A percentile compares a stretch with the other conserved stretches of the same genome.
Conservation (phyloP, 2,329 filamentous ascomycete species). For the Colletotrichum sp. region DNA sequence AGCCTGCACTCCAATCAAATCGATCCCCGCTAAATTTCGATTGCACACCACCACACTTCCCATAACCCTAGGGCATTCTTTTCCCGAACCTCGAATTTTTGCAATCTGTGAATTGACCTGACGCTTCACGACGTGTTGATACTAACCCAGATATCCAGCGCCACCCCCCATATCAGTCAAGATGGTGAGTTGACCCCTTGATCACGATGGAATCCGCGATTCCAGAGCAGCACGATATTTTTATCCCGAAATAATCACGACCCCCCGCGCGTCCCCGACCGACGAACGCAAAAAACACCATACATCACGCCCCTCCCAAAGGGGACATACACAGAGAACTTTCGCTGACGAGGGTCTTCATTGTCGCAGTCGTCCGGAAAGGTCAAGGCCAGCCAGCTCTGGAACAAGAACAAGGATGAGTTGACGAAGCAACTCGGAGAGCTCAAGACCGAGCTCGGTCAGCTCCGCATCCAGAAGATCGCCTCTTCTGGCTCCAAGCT, state of each 20-base stretch:
- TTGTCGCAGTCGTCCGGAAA: constrained; percentile 54
- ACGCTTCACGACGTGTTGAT: constrained; percentile 16
- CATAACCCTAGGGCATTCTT: background rate
- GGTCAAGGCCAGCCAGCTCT: constrained; percentile 97
- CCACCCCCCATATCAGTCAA: constrained; percentile 22
- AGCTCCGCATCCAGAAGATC: constrained; percentile 98
- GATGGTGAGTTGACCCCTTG: constrained; percentile 20
- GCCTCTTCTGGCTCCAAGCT: constrained; percentile 94
- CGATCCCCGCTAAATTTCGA: background rate
- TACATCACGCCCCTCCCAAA: background rate
- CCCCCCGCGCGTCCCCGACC: constrained; percentile 1
- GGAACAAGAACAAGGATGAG: constrained; percentile 99
- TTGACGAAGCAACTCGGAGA: constrained; percentile 93
- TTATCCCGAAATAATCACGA: background rate
- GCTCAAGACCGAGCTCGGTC: constrained; percentile 94
- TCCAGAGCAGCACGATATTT: background rate
- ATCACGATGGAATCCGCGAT: constrained; percentile 3
- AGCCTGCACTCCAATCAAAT: background rate
- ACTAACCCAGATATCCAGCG: constrained; percentile 23
- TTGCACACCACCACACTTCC: background rate
- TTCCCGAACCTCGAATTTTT: background rate
- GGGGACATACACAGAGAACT: background rate
- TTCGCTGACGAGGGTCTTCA: constrained; percentile 21
- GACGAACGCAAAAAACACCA: background rate
- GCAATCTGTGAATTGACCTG: background rate